Evolutionary conservation across 176 grass and related monocot genomes (phyloP).

Genomic region (Rhynchospora pubera): DNA sequence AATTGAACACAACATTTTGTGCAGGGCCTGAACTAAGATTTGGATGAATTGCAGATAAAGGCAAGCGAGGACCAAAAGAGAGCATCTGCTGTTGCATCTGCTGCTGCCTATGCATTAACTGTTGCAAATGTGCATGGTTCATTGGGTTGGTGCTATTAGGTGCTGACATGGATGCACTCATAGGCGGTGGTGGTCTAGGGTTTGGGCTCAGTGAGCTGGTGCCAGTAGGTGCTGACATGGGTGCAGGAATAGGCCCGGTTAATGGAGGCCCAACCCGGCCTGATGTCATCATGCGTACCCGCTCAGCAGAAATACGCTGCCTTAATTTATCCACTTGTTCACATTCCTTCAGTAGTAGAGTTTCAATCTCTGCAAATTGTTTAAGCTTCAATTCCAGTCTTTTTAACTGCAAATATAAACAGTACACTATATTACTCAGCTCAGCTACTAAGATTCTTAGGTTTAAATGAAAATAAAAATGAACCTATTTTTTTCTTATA

Average conservation of each 20-base stretch:
- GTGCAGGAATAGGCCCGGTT: constrained; percentile 13
- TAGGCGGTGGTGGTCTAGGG: constrained; percentile 24
- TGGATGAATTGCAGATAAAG: constrained; percentile 53
- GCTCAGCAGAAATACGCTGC: constrained; percentile 55
- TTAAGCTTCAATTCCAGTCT: constrained; percentile 91
- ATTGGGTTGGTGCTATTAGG: too few relatives aligned
- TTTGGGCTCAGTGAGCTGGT: constrained; percentile 27
- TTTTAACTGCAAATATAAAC: constrained; percentile 61
- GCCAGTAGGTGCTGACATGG: constrained; percentile 8
- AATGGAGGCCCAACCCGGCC: constrained; percentile 17
- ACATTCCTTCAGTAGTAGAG: constrained; percentile 87
- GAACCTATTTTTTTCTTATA: not conserved
- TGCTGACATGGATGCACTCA: constrained; percentile 15
- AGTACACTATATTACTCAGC: not conserved
- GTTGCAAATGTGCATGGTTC: constrained; percentile 40
- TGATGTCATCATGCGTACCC: constrained; percentile 38
- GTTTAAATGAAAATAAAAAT: not conserved
- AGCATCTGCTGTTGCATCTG: constrained; percentile 69
- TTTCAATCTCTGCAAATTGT: constrained; percentile 93
- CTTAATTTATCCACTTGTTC: constrained; percentile 69
- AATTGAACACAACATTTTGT: constrained; percentile 51
- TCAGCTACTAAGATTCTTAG: not conserved
- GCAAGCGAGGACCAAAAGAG: constrained; percentile 52
- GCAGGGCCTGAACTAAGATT: constrained; percentile 24
- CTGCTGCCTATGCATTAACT: constrained; percentile 55